These are phyloP conservation scores for Trichoderma lentiforme DNA, from an alignment of 2,329 filamentous ascomycete genomes.

Conservation along the genomic window DNA sequence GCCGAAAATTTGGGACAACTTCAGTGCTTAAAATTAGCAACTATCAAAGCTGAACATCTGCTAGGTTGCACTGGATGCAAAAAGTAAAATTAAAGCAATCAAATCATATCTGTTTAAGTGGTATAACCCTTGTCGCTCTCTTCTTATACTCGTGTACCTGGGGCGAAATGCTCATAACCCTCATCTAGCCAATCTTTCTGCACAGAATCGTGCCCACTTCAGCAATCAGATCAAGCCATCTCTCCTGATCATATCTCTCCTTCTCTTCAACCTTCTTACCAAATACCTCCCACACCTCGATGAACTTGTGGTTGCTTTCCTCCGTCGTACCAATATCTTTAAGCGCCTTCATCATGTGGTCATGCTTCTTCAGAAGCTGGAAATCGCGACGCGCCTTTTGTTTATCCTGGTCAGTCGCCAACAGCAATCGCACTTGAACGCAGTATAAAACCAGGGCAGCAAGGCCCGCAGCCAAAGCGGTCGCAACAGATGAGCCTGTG, in stretches of 20 bases:
- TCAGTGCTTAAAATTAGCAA: background rate
- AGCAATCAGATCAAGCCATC: conserved; percentile 21
- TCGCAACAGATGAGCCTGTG: conserved; percentile 30
- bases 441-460: conserved; percentile 33
- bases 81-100: background rate
- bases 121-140: background rate
- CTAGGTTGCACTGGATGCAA: background rate
- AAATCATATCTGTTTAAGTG: background rate
- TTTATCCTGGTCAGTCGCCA: conserved; percentile 21
- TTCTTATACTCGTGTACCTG: background rate
- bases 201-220: conserved; percentile 17
- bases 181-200: conserved; percentile 14
- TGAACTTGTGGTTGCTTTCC: conserved; percentile 25
- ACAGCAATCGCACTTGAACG: conserved; percentile 20
- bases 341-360: conserved; percentile 22
- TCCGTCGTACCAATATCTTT: conserved; percentile 23
- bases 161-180: background rate
- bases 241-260: conserved; percentile 17
- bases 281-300: conserved; percentile 30
- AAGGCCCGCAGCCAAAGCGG: conserved; percentile 30
- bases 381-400: conserved; percentile 19
- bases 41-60: background rate
- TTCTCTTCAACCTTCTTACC: conserved; percentile 22
- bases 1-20: background rate
- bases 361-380: conserved; percentile 20